A percentile compares a stretch with the other conserved stretches of the same genome.
These are phyloP conservation scores for Solanum raphanifolium DNA, from an alignment of 257 asterid species.

Conservation along the genomic window DNA sequence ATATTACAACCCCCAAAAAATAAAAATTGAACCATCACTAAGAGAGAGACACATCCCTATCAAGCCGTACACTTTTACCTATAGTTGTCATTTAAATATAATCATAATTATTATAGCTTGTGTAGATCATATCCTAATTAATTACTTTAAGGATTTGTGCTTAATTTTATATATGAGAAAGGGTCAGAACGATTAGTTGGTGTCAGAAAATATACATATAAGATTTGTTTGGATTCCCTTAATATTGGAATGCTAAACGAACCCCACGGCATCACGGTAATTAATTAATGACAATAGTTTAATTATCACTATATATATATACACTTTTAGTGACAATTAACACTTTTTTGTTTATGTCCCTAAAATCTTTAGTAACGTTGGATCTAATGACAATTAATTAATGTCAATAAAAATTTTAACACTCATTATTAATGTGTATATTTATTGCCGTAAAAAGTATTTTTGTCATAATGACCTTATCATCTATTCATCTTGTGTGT, in stretches of 20 bases:
- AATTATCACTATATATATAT: no score
- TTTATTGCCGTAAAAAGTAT: fast-evolving
- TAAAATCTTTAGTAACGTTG: no score
- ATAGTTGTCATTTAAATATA: neutral
- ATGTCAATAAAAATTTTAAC: no score
- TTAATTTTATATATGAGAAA: neutral
- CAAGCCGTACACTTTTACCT: neutral
- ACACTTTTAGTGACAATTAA: no score
- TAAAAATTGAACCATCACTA: neutral
- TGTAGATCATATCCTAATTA: neutral
- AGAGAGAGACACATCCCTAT: neutral
- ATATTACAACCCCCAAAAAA: neutral
- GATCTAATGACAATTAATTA: no score
- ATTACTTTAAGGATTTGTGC: neutral
- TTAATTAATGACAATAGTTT: no score
- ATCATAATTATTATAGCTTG: neutral
- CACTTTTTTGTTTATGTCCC: no score
- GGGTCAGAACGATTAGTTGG: neutral
- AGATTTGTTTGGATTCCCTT: neutral
- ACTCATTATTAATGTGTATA: no score
- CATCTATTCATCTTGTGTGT: neutral
- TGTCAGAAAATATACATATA: neutral
- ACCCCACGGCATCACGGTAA: fast-evolving
- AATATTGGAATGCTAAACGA: neutral
- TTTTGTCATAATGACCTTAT: no score